Evolutionary conservation across 495 filamentous ascomycete species (phyloP), one percentile per base, ranked within the genome.

Genomic region (Amorphotheca resinae): DNA sequence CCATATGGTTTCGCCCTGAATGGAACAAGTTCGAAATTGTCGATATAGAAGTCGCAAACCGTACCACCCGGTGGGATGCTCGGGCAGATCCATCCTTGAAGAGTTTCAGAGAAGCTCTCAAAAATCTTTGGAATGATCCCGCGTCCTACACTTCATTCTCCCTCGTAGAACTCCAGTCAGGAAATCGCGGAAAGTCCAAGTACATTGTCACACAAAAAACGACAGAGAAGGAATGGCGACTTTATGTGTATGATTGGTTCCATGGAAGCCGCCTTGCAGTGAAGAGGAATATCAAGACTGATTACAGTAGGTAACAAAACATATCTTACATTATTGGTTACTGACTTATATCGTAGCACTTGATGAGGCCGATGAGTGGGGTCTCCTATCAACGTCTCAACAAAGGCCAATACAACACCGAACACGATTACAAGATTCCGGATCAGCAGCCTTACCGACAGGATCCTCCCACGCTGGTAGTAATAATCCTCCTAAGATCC

Each of bases 181-280:
- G 5, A 5, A 9, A 23, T 22, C 3, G 20, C 20, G 6, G 37
- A 16, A 4, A 32, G 12, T 14, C 14, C 2, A 30, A 18, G 31
- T 42, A 30, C 30, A 25, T 45, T 6, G 15, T 45, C 12, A 30
- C 16, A 8, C 14, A 22, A n/a, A 23, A 39, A 12, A 45, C 34
- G 2, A 45, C 22, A 1, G 43, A 45, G 17, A 22, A 45, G 1
- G 22, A 40, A 21, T 44, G 33, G 33, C 40, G 40, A 4, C 36
- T 28, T 16, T n/a, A 39, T 36, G 20, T 49, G 23, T 43, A 22
- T 33, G 33, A 44, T 33, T 49, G 46, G 40, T 23, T 43, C 16
- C 22, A 36, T 28, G 23, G 33, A 14, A 18, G 38, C 0, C 12
- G 11, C 4, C 15, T 45, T 1, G 9, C 14, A 3, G 20, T 44